Evolutionary conservation across 192 early-diverging fungal species (phyloP), one percentile per base, ranked within the genome.

Genomic region (Gamsiella multidivaricata): DNA sequence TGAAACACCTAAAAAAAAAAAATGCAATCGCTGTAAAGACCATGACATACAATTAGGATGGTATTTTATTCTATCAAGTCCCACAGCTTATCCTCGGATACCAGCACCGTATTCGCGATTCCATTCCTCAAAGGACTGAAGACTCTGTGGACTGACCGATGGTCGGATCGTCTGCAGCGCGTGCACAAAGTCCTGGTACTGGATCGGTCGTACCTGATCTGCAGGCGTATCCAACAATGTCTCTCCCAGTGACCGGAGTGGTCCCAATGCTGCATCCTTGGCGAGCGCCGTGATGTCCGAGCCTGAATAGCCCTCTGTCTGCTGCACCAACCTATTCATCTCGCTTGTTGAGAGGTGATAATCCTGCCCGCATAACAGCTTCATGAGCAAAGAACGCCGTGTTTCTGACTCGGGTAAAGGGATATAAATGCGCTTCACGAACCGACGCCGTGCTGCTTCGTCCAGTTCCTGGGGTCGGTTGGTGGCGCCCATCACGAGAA

Each of bases 401-500:
- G 92, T 94, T 12, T 72, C 67, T 7, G 69, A 57, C 57, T 94
- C 94, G 0, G 95, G 95, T 46, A 96, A 61, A 5, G 95, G 93
- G 64, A 96, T 93, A 60, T 94, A 94, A 23, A 90, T 83, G 5
- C 88, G 80, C 62, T 88, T 88, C 9, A 84, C 83, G 54, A 91
- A 91, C 2, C 88, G 96, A 18, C 97, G 80, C 67, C 97, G 87
- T 28, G 98, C 80, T 1, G 97, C 97, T 14, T 92, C 86, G 66
- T 99, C 97, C 18, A 99, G 61, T 7, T 91, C 83, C 61, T 95
- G 90, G 1, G 95, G 95, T 20, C 96, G 84, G 78, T 98, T 99
- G 5, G 97, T 99, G 26, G 97, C 95, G 7, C 91, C 97, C 62
- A 99, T 91, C 12, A 98, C 90, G 1, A 98, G 86, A 2, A 96